Percentiles rank a stretch among this genome's conserved stretches.
Conservation (phyloP, 108 stramenopile genomes). For the Conticribra weissflogii region DNA sequence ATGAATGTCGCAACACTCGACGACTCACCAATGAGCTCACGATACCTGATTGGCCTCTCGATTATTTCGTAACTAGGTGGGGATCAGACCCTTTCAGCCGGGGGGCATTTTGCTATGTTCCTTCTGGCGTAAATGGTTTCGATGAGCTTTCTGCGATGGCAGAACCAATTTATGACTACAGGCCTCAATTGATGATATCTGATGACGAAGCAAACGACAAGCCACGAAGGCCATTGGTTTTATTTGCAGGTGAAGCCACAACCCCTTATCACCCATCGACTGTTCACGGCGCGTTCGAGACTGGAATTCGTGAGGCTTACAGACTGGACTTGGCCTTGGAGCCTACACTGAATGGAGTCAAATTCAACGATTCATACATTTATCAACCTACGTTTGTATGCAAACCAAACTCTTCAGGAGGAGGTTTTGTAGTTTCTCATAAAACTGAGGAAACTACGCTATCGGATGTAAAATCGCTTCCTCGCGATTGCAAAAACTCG, state of each 20-base stretch:
- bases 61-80: conserved; percentile 80
- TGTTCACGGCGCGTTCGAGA: conserved; percentile 90
- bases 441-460: conserved; percentile 1
- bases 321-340: conserved; percentile 72
- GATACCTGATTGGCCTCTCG: conserved; percentile 58
- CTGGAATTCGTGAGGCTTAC: conserved; percentile 92
- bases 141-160: conserved; percentile 57
- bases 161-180: conserved; percentile 63
- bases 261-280: conserved; percentile 92
- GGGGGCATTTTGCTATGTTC: conserved; percentile 75
- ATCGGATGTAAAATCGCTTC: too few relatives aligned
- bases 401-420: too few relatives aligned
- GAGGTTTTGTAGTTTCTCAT: conserved; percentile 12
- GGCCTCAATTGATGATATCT: conserved; percentile 7
- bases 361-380: conserved; percentile 63
- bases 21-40: conserved; percentile 35
- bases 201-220: conserved; percentile 5
- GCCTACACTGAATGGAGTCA: conserved; percentile 54
- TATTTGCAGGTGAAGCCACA: conserved; percentile 96
- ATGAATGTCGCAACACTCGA: conserved; percentile 31
- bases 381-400: conserved; percentile 76
- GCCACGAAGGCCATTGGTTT: conserved; percentile 53
- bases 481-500: too few relatives aligned
- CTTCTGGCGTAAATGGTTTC: conserved; percentile 74
- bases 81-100: conserved; percentile 71